phyloP scores from a whole-genome alignment of 2,329 filamentous ascomycete species.

The Phyllosticta citribraziliensis region DNA sequence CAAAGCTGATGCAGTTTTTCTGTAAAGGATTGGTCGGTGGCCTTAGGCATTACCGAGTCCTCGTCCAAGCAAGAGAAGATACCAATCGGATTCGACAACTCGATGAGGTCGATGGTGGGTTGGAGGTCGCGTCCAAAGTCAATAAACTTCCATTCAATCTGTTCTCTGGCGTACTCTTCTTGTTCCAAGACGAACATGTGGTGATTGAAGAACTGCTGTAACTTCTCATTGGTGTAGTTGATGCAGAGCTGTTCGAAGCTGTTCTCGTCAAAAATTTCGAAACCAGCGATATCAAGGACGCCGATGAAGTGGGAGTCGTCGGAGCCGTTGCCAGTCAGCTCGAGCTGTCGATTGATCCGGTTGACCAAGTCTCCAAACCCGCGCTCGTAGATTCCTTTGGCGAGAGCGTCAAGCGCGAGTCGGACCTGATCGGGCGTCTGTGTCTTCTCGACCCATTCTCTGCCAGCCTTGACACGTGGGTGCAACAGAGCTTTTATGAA shows the following conservation, averaged over 20 bases:
- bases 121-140: constrained; percentile 96
- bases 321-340: constrained; percentile 68
- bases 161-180: constrained; percentile 92
- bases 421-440: constrained; percentile 95
- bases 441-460: constrained; percentile 97
- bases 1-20: constrained; percentile 95
- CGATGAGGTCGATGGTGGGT: constrained; percentile 94
- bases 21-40: constrained; percentile 91
- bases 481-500: constrained; percentile 86
- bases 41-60: constrained; percentile 98
- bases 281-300: constrained; percentile 96
- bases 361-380: constrained; percentile 87
- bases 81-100: constrained; percentile 91
- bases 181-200: constrained; percentile 99
- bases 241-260: constrained; percentile 98
- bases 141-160: constrained; percentile 99
- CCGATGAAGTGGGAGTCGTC: constrained; percentile 96
- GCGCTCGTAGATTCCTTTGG: constrained; percentile 96
- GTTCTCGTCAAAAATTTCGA: constrained; percentile 99
- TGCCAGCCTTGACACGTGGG: constrained; percentile 86
- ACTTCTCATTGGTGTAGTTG: constrained; percentile 99
- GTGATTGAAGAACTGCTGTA: constrained; percentile 99
- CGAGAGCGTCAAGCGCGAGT: constrained; percentile 76
- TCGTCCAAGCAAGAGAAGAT: constrained; percentile 98
- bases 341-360: constrained; percentile 84